Base-by-base conservation (phyloP, 2,329 filamentous ascomycete genomes). In the Gnomoniopsis smithogilvyi region DNA sequence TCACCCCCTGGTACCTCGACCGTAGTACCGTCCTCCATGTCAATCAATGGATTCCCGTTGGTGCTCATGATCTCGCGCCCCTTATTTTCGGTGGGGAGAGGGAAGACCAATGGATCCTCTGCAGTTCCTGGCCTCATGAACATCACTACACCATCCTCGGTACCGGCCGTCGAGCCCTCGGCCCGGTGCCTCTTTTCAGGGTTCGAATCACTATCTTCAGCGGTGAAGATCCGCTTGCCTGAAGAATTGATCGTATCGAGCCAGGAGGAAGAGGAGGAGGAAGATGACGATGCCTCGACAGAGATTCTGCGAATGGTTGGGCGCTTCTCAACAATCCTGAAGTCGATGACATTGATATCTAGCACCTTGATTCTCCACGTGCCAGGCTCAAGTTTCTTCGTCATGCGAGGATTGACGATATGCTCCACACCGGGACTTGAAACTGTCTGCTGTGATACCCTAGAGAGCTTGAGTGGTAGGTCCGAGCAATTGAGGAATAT, bases 401-500 rank as follows among this genome's bases (percentile, higher is more conserved):
- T 75, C 15, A 71, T 72, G 2, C 72, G 71, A 24, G 77, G 78
- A 60, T 74, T 76, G 62, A 76, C 68, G n/a, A 72, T 63, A 52
- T 68, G 69, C 41, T 67, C 69, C 11, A 65, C 58, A 17, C 64
- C 63, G 64, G 64, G 74, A 61, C 71, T 77, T 36, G 72, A 70
- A 17, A 69, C 63, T 3, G 74, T 70, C 33, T 71, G 69, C 58
- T 75, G 72, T 21, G 78, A 80, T 54, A 79, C 66, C 54, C 78
- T 74, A 21, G 76, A 74, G 33, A 86, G 72, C 24, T 72, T 72
- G 56, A 85, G 79, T 47, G 82, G 82, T 2, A 79, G 74, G 41
- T 84, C 79, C 17, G 82, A 84, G 59, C 75, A 76, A 68, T 85
- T 86, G 54, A 78, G 68, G 26, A 85, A 76, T 60, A 85, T 82